phyloP scores from a whole-genome alignment of 2,329 filamentous ascomycete species.

The Hyphodiscus sp. region DNA sequence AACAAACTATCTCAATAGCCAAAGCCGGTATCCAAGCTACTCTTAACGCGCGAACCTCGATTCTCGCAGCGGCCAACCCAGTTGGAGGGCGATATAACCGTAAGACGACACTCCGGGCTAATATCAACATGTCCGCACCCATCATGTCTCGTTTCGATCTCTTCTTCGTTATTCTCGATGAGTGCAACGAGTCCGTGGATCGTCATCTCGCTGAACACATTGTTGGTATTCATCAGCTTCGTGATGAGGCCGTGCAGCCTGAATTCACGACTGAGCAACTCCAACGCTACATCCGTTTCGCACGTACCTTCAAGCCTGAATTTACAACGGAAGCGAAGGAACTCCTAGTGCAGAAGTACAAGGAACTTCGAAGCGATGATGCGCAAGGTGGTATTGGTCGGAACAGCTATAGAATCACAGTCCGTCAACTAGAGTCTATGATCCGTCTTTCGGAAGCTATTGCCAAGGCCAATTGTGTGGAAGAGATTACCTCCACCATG shows the following conservation, averaged over 20 bases:
- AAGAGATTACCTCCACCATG: constrained; percentile 77
- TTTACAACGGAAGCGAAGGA: constrained; percentile 84
- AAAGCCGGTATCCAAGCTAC: constrained; percentile 98
- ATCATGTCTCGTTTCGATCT: constrained; percentile 99
- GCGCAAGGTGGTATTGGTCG: constrained; percentile 88
- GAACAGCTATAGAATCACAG: constrained; percentile 96
- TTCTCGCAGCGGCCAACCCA: constrained; percentile 92
- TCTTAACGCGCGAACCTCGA: constrained; percentile 89
- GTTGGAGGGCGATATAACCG: constrained; percentile 96
- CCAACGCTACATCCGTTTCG: constrained; percentile 95
- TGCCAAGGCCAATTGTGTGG: constrained; percentile 93
- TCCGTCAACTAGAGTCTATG: constrained; percentile 90
- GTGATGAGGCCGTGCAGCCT: constrained; percentile 84
- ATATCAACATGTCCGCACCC: constrained; percentile 97
- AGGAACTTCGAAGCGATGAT: constrained; percentile 88
- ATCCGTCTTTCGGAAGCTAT: constrained; percentile 97
- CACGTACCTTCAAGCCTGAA: constrained; percentile 85
- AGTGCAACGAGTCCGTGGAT: constrained; percentile 89
- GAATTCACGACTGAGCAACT: constrained; percentile 95
- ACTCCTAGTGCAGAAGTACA: constrained; percentile 85
- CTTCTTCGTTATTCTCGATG: constrained; percentile 96
- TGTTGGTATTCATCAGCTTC: constrained; percentile 84
- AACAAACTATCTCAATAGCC: constrained; percentile 97
- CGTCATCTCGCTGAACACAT: constrained; percentile 91
- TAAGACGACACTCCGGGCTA: constrained; percentile 85